These are phyloP conservation scores for Penicillium parvum DNA, from an alignment of 495 filamentous ascomycete species.

Conservation along the genomic window DNA sequence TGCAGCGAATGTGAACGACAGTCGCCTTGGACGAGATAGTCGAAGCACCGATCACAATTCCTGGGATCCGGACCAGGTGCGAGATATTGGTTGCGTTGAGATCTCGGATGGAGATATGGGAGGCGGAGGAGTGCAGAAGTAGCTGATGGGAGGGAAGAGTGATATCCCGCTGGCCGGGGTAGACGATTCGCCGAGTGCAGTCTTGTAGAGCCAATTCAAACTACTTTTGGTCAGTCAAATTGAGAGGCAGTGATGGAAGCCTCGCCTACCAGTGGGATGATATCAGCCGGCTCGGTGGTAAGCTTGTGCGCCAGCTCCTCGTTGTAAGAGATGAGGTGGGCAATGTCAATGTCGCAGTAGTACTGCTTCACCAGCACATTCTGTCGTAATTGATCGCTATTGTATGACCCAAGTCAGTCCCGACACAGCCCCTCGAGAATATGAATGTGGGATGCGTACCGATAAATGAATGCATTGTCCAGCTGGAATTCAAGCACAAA, in stretches of 20 bases:
- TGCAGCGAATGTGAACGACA: constrained; percentile 78
- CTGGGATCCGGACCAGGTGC: constrained; percentile 89
- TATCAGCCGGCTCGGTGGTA: constrained; percentile 83
- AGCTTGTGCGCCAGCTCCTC: constrained; percentile 92
- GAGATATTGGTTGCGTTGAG: constrained; percentile 91
- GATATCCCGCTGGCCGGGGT: constrained; percentile 64
- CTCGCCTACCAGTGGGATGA: constrained; percentile 76
- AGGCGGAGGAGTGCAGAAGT: constrained; percentile 86
- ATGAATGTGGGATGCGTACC: constrained; percentile 45
- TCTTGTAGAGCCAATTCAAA: constrained; percentile 87
- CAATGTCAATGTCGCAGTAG: constrained; percentile 95
- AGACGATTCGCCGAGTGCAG: constrained; percentile 90
- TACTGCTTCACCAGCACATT: constrained; percentile 94
- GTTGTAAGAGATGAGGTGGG: constrained; percentile 93
- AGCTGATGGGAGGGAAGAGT: constrained; percentile 84
- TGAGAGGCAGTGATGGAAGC: not conserved
- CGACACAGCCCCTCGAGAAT: constrained; percentile 4
- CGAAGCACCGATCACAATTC: constrained; percentile 96
- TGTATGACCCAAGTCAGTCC: constrained; percentile 11
- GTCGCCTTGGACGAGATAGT: constrained; percentile 96
- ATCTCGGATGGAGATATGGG: constrained; percentile 89
- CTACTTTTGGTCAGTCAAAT: constrained; percentile 43
- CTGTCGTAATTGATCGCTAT: constrained; percentile 89
- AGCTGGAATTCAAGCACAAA: constrained; percentile 95
- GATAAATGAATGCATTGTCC: constrained; percentile 94